Base-by-base conservation (phyloP, 164 flowering plant genomes). In the Saururus chinensis region DNA sequence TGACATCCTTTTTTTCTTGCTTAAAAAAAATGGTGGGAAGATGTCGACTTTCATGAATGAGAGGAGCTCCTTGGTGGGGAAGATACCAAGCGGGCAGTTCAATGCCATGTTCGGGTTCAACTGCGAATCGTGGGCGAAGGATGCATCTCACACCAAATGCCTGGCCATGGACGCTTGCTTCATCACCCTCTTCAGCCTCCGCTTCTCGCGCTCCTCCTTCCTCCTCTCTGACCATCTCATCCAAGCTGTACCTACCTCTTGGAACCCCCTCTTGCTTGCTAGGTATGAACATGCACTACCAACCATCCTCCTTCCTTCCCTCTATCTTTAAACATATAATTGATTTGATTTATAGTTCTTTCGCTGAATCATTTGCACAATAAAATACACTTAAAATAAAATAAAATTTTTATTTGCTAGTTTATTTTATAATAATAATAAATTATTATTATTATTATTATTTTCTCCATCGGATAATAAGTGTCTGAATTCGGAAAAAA, bases 11-110 rank as follows among this genome's bases (percentile, higher is more conserved):
- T 24, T 23, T 13, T 6, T 54, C 30, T 23, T 24, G 23, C 35
- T 12, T 45, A 3, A 45, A 45, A 45, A 8, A 2, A 12, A 7
- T 45, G 49, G 49, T 17, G 17, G 49, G 64, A 65, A 92, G 98
- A 89, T 92, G 98, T 80, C 95, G 56, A 86, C 85, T 56, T 64
- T 74, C 22, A 80, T 87, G 73, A 92, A 92, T 71, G 76, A 67
- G 26, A 86, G 67, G 59, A 45, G 74, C 11, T 70, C 80, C 4
- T 58, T 82, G 52, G 68, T 81, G 0, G 95, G 98, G 41, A 92
- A 85, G 70, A 79, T 85, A 10, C 98, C 96, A 10, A 78, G 82
- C 7, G 96, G 98, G 26, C 16, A 60, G 26, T 92, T 89, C 74
- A 87, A 89, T 59, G 67, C 88, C 5, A 71, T 81, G 87, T 92